phyloP scores from a whole-genome alignment of 176 grass and related monocot species.

The Metroxylon sagu region DNA sequence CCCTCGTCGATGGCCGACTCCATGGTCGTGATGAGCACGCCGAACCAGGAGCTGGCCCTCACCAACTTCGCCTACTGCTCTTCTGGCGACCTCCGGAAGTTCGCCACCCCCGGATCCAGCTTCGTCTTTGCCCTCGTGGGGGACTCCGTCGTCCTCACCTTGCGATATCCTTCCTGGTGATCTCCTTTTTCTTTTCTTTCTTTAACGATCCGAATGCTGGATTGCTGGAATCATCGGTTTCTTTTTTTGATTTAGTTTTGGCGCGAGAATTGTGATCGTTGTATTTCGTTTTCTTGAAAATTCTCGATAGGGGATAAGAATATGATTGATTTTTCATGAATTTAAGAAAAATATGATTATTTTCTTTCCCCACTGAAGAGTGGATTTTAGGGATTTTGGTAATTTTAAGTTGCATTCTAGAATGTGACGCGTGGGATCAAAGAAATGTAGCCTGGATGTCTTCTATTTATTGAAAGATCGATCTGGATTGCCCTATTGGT shows the following conservation, averaged over 20 bases:
- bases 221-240: no score
- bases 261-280: not conserved
- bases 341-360: no score
- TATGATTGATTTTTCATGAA: no score
- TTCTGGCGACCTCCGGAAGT: slow-evolving; percentile 48
- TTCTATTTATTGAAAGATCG: no score
- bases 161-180: slow-evolving; percentile 79
- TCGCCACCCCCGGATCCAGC: slow-evolving; percentile 30
- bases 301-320: not conserved
- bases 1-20: slow-evolving; percentile 1
- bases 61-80: slow-evolving; percentile 81
- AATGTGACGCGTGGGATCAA: no score
- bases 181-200: slow-evolving; percentile 6
- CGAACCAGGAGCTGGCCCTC: slow-evolving; percentile 81
- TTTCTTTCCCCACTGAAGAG: no score
- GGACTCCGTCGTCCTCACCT: slow-evolving; percentile 63
- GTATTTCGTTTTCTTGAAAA: not conserved
- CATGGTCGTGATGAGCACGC: slow-evolving; percentile 58
- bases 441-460: no score
- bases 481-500: no score
- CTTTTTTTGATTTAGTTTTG: not conserved
- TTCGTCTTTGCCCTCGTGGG: slow-evolving; percentile 56
- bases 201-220: no score
- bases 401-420: no score
- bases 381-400: no score